These are phyloP conservation scores for Paraphoma sp. DNA, from an alignment of 2,329 filamentous ascomycete genomes.

Conservation along the genomic window DNA sequence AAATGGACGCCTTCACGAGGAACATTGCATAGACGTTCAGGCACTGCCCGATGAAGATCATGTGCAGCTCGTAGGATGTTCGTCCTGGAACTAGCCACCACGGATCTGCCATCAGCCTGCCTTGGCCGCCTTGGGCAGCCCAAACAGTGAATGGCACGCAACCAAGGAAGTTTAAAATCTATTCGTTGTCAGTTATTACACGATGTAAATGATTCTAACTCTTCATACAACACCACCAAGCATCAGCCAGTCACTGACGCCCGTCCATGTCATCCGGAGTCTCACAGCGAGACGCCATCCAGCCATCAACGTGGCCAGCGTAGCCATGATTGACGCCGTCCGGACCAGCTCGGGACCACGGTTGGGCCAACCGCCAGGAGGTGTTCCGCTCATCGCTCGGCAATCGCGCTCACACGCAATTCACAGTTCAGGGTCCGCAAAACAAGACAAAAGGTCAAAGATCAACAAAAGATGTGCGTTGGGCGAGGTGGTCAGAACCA, in stretches of 20 bases:
- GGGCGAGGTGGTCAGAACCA: neutral
- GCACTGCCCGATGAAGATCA: slow-evolving; percentile 9
- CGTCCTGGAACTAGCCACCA: slow-evolving; percentile 8
- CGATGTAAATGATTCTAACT: neutral
- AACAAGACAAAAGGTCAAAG: neutral
- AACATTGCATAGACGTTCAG: slow-evolving; percentile 22
- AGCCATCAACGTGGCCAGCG: slow-evolving; percentile 7
- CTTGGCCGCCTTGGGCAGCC: slow-evolving; percentile 6
- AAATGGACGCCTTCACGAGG: slow-evolving; percentile 19
- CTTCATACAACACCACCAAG: slow-evolving; percentile 10
- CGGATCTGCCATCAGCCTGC: slow-evolving; percentile 16
- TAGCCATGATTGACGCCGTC: slow-evolving; percentile 10
- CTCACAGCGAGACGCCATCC: slow-evolving; percentile 10
- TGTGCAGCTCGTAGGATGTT: slow-evolving; percentile 3
- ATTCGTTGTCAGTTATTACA: neutral
- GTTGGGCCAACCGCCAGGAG: neutral
- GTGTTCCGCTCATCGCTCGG: neutral
- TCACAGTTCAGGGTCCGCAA: neutral
- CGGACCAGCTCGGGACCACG: slow-evolving; percentile 9
- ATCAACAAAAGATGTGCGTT: no score
- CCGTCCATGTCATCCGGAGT: slow-evolving; percentile 5
- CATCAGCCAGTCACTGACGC: slow-evolving; percentile 8
- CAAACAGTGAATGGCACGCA: slow-evolving; percentile 5
- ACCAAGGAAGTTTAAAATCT: slow-evolving; percentile 8
- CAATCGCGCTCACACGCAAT: neutral